These are phyloP conservation scores for Colletotrichum shisoi DNA, from an alignment of 2,329 filamentous ascomycete genomes.

Conservation along the genomic window DNA sequence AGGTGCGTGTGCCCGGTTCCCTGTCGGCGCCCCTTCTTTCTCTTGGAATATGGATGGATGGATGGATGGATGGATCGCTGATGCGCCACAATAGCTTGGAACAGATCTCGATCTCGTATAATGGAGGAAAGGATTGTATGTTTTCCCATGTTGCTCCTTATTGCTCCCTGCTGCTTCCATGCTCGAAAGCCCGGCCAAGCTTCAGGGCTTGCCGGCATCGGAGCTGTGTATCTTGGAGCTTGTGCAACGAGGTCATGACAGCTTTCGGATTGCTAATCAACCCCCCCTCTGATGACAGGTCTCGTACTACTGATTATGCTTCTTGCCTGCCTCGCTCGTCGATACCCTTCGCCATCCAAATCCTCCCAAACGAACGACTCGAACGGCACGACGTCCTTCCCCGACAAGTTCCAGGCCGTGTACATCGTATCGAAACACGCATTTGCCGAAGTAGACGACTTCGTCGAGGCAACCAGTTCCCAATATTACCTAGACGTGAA, in stretches of 20 bases:
- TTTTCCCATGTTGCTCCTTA: neutral
- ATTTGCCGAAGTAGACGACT: slow-evolving; percentile 84
- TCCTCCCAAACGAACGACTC: slow-evolving; percentile 39
- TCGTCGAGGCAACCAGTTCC: slow-evolving; percentile 72
- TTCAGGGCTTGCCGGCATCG: neutral
- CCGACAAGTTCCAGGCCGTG: slow-evolving; percentile 73
- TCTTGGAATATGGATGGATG: neutral
- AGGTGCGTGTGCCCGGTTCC: slow-evolving; percentile 63
- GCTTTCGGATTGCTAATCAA: neutral
- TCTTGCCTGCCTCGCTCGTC: slow-evolving; percentile 67
- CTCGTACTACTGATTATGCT: slow-evolving; percentile 90
- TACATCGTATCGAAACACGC: slow-evolving; percentile 88
- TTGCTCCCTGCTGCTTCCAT: neutral
- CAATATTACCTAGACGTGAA: slow-evolving; percentile 79
- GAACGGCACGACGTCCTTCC: slow-evolving; percentile 45
- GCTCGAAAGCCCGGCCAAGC: too few relatives aligned
- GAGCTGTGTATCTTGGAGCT: neutral
- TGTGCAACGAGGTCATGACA: neutral
- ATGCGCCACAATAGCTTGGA: slow-evolving; percentile 63
- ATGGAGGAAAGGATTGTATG: slow-evolving; percentile 91
- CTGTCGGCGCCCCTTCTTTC: slow-evolving; percentile 6
- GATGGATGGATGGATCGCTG: slow-evolving; percentile 7
- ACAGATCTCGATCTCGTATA: slow-evolving; percentile 90
- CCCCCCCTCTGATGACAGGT: slow-evolving; percentile 31
- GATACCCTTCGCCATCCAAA: slow-evolving; percentile 45